Base-by-base conservation (phyloP, 495 filamentous ascomycete species). In the Endocarpon pusillum region DNA sequence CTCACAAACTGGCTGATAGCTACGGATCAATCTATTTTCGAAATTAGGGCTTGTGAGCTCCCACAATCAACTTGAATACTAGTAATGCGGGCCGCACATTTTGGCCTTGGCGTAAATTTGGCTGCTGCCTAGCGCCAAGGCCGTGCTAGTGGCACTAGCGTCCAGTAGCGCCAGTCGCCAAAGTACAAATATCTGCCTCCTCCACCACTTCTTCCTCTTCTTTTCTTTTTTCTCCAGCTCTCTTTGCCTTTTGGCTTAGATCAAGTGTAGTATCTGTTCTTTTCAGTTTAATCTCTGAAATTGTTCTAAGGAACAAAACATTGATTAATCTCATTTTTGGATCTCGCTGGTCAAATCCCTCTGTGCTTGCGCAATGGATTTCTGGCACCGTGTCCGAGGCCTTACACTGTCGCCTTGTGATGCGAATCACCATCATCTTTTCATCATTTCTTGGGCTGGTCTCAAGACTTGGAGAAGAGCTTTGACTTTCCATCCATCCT, bases 201-300 rank as follows among this genome's bases (percentile, higher is more conserved):
- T 44, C 42, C 35, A 20, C 36, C 38, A 2, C 23, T n/a, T 40
- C 54, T 55, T 49, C 38, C 43, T 53, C 57, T 55, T 51, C 55
- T 60, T 52, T 54, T 55, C 63, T 34, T 58, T 57, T 51, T 63
- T 61, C 43, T 61, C 53, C 52, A 67, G 60, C 59, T 69, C 61
- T 69, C 64, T 62, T 67, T 67, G 59, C 57, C 62, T 55, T 56
- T 61, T 64, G 57, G 63, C 65, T 64, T 59, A 89, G 81, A 87
- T 89, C 82, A 87, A 86, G 82, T 89, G 81, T 89, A 87, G 81
- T 89, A 92, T 89, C 82, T 91, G 82, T 91, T 91, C 82, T 91
- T 86, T 85, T 85, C 78, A 87, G 79, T 86, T 83, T 86, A 84
- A 86, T 69, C 64, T 69, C 66, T 71, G 66, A 69, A 71, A 69